These are phyloP conservation scores for Penicillium goetzii DNA, from an alignment of 495 filamentous ascomycete species.

Conservation along the genomic window DNA sequence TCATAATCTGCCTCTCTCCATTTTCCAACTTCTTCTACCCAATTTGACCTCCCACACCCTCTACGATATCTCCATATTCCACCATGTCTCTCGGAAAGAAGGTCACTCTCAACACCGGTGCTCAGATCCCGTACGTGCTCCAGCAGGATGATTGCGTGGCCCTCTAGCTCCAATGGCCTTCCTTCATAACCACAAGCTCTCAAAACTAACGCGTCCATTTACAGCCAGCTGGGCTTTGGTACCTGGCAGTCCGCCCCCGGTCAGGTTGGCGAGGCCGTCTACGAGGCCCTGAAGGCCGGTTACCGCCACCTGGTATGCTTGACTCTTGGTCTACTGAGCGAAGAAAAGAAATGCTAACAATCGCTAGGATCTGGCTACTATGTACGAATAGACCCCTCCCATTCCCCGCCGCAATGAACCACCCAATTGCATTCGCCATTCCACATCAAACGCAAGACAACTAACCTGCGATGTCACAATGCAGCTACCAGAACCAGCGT, in stretches of 20 bases:
- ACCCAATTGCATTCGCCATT: neutral
- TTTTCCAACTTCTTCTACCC: conserved; percentile 3
- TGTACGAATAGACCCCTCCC: conserved; percentile 32
- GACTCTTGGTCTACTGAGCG: neutral
- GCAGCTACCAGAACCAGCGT: conserved; percentile 54
- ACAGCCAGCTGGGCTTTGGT: conserved; percentile 55
- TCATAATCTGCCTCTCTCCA: neutral
- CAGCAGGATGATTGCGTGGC: neutral
- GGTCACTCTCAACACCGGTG: conserved; percentile 48
- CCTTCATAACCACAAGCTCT: neutral
- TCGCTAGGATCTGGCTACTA: conserved; percentile 47
- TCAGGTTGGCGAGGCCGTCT: conserved; percentile 58
- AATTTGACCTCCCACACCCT: conserved; percentile 3
- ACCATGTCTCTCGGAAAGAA: conserved; percentile 55
- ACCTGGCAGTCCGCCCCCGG: conserved; percentile 60
- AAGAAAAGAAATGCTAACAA: conserved; percentile 20
- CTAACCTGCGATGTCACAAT: conserved; percentile 45
- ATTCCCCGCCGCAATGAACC: neutral
- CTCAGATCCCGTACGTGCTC: conserved; percentile 47
- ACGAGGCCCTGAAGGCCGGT: conserved; percentile 55
- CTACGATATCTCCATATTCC: neutral
- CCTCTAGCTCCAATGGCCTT: neutral
- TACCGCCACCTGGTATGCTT: conserved; percentile 57
- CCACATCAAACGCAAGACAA: conserved; percentile 16
- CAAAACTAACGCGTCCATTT: conserved; percentile 5